Evolutionary conservation across 495 filamentous ascomycete genomes (phyloP).

Genomic region (Trichoderma asperelloides): DNA sequence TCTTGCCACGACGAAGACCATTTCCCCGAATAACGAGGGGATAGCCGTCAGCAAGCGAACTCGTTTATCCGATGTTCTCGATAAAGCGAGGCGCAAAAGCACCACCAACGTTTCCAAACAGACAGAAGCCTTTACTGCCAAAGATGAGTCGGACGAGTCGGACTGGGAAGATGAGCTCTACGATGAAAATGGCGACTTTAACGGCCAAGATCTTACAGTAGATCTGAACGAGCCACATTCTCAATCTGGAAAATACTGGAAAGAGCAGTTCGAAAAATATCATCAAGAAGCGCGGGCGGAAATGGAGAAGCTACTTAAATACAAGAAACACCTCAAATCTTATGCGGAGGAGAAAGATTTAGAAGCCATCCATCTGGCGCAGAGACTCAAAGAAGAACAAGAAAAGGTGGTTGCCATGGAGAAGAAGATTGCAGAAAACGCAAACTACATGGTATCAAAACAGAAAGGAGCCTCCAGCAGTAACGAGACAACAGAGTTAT

Average conservation of each 20-base stretch:
- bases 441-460: slow-evolving; percentile 39
- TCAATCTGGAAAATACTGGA: slow-evolving; percentile 88
- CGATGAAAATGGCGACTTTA: slow-evolving; percentile 23
- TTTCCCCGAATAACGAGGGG: slow-evolving; percentile 17
- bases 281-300: slow-evolving; percentile 68
- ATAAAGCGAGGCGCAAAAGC: slow-evolving; percentile 30
- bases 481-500: slow-evolving; percentile 40
- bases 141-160: slow-evolving; percentile 26
- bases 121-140: slow-evolving; percentile 13
- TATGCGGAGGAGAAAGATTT: slow-evolving; percentile 86
- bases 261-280: slow-evolving; percentile 77
- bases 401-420: slow-evolving; percentile 47
- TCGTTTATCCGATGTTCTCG: slow-evolving; percentile 47
- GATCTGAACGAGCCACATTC: slow-evolving; percentile 77
- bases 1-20: slow-evolving; percentile 31
- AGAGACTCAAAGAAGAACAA: slow-evolving; percentile 59
- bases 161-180: slow-evolving; percentile 27
- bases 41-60: slow-evolving; percentile 28
- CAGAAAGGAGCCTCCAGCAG: slow-evolving; percentile 33
- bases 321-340: slow-evolving; percentile 74
- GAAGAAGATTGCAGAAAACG: slow-evolving; percentile 54
- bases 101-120: slow-evolving; percentile 16
- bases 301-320: slow-evolving; percentile 68
- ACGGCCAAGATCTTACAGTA: slow-evolving; percentile 54
- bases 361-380: slow-evolving; percentile 61